Evolutionary conservation across 2,329 filamentous ascomycete genomes (phyloP), one percentile per base, ranked within the genome.

Genomic region (Fusarium annulatum): DNA sequence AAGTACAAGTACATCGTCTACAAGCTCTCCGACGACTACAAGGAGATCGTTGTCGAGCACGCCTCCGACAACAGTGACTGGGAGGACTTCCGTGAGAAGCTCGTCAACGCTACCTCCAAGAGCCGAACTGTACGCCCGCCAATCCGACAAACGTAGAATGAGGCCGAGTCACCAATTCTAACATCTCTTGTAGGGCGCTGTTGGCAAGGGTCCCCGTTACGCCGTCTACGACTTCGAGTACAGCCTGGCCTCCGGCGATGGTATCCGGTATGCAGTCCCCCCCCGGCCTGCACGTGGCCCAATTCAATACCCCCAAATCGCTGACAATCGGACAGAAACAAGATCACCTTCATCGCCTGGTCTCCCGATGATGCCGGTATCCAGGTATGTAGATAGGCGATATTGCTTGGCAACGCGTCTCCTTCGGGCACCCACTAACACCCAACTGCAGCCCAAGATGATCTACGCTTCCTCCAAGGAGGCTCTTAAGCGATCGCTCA

Each of bases 401-500:
- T 85, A 88, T 75, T 88, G 93, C 84, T 91, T 91, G 87, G 92
- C 94, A 28, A n/a, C 38, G 30, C 82, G 83, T 88, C 85, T 33
- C 10, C 28, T 41, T 30, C 9, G 18, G 41, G 58, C 39, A 34
- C 42, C 38, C 33, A 70, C 74, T 64, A 48, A 75, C 75, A 52
- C 26, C 36, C 23, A 39, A 51, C 36, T 33, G 65, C 76, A 95
- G 93, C 88, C 92, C 84, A 95, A 95, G 88, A 96, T 96, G 94
- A 89, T 95, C 84, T 96, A 96, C 88, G 93, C 93, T 79, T 93
- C 94, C 59, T 96, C 94, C 84, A 96, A 96, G 87, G 93, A 95
- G 79, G 92, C 93, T 68, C 89, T 96, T 77, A 96, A 95, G 89
- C 91, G 92, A 83, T 84, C 92, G 57, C 89, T 96, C 73, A 93